Conservation (phyloP, 23 red algal species). For the Gracilaria domingensis region DNA sequence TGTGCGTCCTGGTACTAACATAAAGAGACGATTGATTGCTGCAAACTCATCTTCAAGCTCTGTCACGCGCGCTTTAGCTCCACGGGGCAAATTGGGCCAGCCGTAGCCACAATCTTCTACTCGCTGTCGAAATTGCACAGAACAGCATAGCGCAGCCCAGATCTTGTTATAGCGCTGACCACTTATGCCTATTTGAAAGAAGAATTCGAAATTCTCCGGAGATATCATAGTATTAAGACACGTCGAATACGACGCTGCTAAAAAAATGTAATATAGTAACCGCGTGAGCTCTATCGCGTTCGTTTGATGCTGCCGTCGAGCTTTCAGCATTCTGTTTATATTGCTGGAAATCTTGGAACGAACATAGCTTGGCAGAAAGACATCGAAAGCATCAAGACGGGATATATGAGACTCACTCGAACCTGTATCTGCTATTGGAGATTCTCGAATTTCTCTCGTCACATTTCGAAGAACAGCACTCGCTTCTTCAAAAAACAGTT, state of each 20-base stretch:
- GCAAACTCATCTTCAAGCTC: slow-evolving; percentile 14
- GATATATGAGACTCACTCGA: neutral
- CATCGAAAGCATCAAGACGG: neutral
- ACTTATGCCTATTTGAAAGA: neutral
- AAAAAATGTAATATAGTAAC: too few species aligned
- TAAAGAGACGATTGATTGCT: slow-evolving; percentile 3
- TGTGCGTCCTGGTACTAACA: neutral
- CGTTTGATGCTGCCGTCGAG: neutral
- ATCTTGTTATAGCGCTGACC: neutral
- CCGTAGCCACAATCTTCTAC: neutral
- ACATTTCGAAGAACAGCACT: neutral
- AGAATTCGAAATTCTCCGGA: neutral
- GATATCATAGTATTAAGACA: neutral
- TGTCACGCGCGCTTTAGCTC: slow-evolving; percentile 1
- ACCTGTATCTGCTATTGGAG: neutral
- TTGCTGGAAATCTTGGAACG: neutral
- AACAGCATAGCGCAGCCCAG: neutral
- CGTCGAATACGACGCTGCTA: too few species aligned
- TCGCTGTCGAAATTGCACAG: neutral
- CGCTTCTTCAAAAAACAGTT: neutral
- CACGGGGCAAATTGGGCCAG: neutral
- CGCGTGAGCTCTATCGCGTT: too few species aligned
- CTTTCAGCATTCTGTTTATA: neutral
- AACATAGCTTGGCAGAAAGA: neutral
- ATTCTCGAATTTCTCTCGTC: neutral